Conservation (phyloP, 352 stramenopile genomes). For the Globisporangium irregulare region DNA sequence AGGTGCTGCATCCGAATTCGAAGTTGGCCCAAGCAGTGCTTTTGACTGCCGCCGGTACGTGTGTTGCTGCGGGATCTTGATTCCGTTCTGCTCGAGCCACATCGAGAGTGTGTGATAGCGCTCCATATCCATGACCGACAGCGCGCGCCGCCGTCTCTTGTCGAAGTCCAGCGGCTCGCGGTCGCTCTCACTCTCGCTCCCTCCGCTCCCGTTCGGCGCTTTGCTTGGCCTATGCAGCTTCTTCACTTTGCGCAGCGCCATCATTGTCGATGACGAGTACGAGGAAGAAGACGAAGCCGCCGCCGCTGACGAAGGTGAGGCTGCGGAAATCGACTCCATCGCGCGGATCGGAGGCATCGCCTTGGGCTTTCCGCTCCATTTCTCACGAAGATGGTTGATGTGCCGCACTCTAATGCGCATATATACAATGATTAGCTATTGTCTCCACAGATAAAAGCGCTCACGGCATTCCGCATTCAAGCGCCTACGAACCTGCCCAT, state of each 20-base stretch:
- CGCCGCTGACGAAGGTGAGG: not conserved
- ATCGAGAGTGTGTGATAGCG: conserved; percentile 40
- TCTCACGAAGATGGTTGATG: conserved; percentile 51
- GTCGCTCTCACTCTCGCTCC: conserved; percentile 20
- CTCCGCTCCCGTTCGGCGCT: conserved; percentile 16
- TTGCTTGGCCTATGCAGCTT: conserved; percentile 17
- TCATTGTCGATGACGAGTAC: conserved; percentile 10
- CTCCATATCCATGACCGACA: conserved; percentile 40
- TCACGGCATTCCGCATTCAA: not conserved
- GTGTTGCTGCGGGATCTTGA: conserved; percentile 28
- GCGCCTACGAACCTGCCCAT: conserved; percentile 28
- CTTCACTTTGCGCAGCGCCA: conserved; percentile 14
- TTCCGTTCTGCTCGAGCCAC: conserved; percentile 41
- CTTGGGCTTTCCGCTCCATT: conserved; percentile 33
- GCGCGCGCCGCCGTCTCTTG: conserved; percentile 4
- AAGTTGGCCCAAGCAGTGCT: not conserved
- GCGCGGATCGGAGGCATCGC: conserved; percentile 11
- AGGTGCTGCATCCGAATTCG: not conserved
- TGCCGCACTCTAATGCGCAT: conserved; percentile 34
- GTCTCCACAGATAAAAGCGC: too few species aligned
- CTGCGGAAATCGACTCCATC: not conserved
- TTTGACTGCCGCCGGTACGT: not conserved
- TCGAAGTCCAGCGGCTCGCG: conserved; percentile 12
- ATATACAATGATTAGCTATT: not conserved
- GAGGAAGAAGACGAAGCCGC: conserved; percentile 18